phyloP scores from a whole-genome alignment of 495 filamentous ascomycete species.

The Lepraria neglecta region DNA sequence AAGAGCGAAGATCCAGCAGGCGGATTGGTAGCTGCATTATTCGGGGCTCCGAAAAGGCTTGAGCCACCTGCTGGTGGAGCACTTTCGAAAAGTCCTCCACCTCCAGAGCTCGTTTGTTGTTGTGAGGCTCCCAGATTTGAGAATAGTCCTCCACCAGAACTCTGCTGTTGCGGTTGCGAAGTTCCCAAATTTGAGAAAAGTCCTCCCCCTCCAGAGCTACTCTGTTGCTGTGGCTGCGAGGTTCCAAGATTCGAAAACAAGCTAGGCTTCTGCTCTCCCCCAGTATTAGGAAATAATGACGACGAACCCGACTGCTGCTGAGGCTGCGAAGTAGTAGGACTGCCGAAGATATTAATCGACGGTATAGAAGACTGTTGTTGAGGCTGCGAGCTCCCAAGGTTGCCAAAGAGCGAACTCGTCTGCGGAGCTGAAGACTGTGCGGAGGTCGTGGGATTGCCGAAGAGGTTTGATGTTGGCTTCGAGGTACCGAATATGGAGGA shows the following conservation, averaged over 20 bases:
- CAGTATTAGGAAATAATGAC: not conserved
- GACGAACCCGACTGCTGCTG: not conserved
- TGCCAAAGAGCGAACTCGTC: conserved; percentile 23
- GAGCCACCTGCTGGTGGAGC: conserved; percentile 19
- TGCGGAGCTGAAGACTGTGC: conserved; percentile 20
- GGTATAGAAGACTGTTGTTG: conserved; percentile 16
- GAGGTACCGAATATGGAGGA: conserved; percentile 19
- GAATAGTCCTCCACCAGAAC: not conserved
- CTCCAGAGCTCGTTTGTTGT: conserved; percentile 1
- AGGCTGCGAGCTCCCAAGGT: conserved; percentile 17
- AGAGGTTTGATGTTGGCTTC: conserved; percentile 9
- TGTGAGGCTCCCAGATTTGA: conserved; percentile 7
- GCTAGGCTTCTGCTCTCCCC: conserved; percentile 4
- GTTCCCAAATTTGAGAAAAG: conserved; percentile 7
- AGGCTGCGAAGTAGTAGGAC: not conserved
- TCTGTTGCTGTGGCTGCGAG: conserved; percentile 8
- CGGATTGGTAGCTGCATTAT: conserved; percentile 30
- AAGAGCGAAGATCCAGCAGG: conserved; percentile 24
- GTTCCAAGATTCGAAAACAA: conserved; percentile 15
- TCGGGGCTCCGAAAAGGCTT: conserved; percentile 35
- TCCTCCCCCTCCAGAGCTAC: not conserved
- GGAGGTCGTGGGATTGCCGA: conserved; percentile 11
- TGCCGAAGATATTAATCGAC: conserved; percentile 10
- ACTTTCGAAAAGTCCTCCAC: conserved; percentile 19
- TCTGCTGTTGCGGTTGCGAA: conserved; percentile 7